These are phyloP conservation scores for Xylariales sp. DNA, from an alignment of 2,329 filamentous ascomycete species.

Conservation along the genomic window DNA sequence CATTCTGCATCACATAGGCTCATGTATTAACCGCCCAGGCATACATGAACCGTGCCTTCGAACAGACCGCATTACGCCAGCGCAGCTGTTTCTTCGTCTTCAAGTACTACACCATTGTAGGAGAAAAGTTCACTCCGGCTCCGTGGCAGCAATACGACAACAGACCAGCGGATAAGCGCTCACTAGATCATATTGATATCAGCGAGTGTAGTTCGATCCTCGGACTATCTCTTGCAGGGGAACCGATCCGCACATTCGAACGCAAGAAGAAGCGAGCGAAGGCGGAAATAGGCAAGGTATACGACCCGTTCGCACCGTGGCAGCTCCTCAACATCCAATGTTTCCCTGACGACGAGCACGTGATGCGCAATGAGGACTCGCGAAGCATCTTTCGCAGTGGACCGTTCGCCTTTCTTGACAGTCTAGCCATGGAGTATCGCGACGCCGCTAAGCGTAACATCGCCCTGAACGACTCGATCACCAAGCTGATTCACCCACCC, in stretches of 20 bases:
- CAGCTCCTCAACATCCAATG: constrained; percentile 55
- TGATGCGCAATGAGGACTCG: constrained; percentile 50
- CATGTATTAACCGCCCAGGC: constrained; percentile 17
- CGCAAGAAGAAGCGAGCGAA: constrained; percentile 43
- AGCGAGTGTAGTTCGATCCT: constrained; percentile 26
- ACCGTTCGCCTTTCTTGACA: constrained; percentile 56
- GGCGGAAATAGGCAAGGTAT: constrained; percentile 48
- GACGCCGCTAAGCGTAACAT: constrained; percentile 56
- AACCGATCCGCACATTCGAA: constrained; percentile 16
- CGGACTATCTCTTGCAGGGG: constrained; percentile 50
- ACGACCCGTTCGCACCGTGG: constrained; percentile 56
- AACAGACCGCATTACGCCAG: constrained; percentile 1
- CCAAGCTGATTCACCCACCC: constrained; percentile 54
- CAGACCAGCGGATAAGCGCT: constrained; percentile 31
- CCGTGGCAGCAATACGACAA: constrained; percentile 56
- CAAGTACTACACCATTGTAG: constrained; percentile 7
- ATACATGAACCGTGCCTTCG: constrained; percentile 8
- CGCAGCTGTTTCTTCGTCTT: constrained; percentile 8
- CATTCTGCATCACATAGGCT: neutral
- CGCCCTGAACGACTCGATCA: constrained; percentile 52
- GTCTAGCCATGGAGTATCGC: constrained; percentile 54
- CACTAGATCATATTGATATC: constrained; percentile 37
- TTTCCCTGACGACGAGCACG: constrained; percentile 55
- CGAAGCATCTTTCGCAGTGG: constrained; percentile 55
- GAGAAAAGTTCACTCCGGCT: constrained; percentile 34